Percentiles rank a stretch among this genome's conserved stretches.
These are phyloP conservation scores for Cyclotella atomus DNA, from an alignment of 108 stramenopile genomes.

Conservation along the genomic window DNA sequence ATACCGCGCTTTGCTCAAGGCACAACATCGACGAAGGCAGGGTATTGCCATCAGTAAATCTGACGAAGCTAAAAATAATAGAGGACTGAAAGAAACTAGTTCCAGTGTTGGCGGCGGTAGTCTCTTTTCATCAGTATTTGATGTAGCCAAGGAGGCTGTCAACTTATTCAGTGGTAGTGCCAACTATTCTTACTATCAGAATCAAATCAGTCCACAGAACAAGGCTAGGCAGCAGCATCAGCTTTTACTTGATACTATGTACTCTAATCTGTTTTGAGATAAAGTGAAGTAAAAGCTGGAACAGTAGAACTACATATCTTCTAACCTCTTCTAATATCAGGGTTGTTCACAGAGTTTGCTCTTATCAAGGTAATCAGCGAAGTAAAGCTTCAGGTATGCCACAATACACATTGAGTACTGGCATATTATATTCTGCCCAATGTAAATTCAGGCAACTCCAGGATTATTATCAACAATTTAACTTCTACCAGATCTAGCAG, in stretches of 20 bases:
- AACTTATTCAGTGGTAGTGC: constrained; percentile 18
- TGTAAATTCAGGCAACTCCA: no score
- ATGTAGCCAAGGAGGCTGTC: constrained; percentile 28
- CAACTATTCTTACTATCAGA: background rate
- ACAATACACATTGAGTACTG: no score
- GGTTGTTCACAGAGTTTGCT: no score
- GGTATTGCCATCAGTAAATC: no score
- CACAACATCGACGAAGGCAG: background rate
- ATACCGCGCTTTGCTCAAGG: constrained; percentile 6
- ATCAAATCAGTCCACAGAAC: background rate
- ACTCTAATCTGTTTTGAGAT: constrained; percentile 4
- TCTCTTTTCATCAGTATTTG: constrained; percentile 31
- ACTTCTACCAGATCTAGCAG: constrained; percentile 28
- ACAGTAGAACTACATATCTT: background rate
- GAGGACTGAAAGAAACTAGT: background rate
- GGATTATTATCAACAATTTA: no score
- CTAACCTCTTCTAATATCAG: no score
- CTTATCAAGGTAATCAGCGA: no score
- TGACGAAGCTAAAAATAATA: background rate
- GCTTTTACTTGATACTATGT: constrained; percentile 1
- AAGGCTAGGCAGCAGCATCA: constrained; percentile 4
- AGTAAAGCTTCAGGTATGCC: no score
- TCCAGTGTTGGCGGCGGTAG: background rate
- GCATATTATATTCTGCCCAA: no score
- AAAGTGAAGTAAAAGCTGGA: background rate